Base-by-base conservation (phyloP, 1,139 yeast genomes). In the Saccharomyces hybrid region DNA sequence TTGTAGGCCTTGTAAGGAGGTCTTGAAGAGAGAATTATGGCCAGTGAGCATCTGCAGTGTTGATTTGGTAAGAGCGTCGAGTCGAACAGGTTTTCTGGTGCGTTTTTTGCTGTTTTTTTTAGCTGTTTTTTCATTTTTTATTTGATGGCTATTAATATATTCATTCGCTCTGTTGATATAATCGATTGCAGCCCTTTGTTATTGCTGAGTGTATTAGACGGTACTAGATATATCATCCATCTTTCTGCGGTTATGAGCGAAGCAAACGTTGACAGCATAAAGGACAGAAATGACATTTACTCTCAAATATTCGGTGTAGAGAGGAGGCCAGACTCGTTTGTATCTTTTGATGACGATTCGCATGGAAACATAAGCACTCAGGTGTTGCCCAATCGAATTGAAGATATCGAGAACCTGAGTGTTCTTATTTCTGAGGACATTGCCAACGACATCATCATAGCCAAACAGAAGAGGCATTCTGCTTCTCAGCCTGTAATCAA, bases 291-390 rank as follows among this genome's bases (percentile, higher is more conserved):
- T 29, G 55, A 56, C 29, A 55, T 61, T 27, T 61, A 56, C 52
- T 55, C 63, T 9, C 63, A 62, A 48, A 60, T 62, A 5, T 62
- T 65, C 51, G 70, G 69, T n/a, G 55, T 62, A 20, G 60, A 63
- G 41, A 61, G 71, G 53, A 60, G 62, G 34, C 57, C 55, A 25
- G 64, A 62, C 49, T 54, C 61, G 6, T 44, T 25, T 13, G 29
- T 23, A 16, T 4, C 38, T n/a, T 20, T 11, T 32, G 29, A 28
- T 49, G 47, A 47, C 46, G 20, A 41, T 6, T 38, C 6, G 44
- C 25, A 16, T 8, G 44, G 44, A 4, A n/a, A 38, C 25, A 38
- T 38, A 38, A 38, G 44, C 2, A 6, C 47, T 32, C 44, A 41
- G 38, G 51, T 38, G 44, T 28, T 62, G 29, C 65, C 64, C 13